Conservation (phyloP, 2,329 filamentous ascomycete species). For the Tolypocladium nubicola region DNA sequence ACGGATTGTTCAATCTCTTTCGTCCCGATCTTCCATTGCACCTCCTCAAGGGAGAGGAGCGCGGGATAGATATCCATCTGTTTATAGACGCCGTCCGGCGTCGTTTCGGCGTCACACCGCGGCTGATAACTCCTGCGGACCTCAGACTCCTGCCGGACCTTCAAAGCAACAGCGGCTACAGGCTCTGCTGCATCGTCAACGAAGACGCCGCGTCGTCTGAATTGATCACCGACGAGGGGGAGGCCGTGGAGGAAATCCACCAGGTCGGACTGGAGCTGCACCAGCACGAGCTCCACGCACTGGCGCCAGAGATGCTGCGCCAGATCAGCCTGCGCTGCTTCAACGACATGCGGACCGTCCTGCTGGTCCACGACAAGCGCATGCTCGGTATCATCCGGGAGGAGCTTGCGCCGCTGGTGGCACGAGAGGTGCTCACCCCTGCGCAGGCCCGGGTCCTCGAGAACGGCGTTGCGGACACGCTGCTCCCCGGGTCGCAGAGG, state of each 20-base stretch:
- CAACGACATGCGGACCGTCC: constrained; percentile 28
- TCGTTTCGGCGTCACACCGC: constrained; percentile 18
- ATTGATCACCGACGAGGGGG: constrained; percentile 10
- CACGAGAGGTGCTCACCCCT: constrained; percentile 13
- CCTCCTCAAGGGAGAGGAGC: constrained; percentile 25
- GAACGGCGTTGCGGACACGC: constrained; percentile 21
- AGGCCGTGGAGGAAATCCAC: constrained; percentile 20
- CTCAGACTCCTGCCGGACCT: constrained; percentile 20
- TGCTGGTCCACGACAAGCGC: constrained; percentile 31
- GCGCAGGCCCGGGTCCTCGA: constrained; percentile 15
- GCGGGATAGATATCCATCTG: constrained; percentile 28
- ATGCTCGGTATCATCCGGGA: constrained; percentile 28
- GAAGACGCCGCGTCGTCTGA: background rate
- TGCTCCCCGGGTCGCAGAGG: constrained; percentile 17
- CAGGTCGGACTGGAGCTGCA: constrained; percentile 28
- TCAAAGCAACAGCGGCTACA: constrained; percentile 11
- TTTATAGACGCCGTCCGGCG: constrained; percentile 18
- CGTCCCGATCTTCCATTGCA: constrained; percentile 18
- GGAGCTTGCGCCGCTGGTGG: constrained; percentile 18
- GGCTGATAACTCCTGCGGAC: constrained; percentile 21
- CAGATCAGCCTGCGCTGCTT: constrained; percentile 25
- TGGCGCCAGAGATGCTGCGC: constrained; percentile 20
- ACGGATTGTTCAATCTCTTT: constrained; percentile 20
- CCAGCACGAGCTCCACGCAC: constrained; percentile 22
- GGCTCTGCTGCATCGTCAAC: constrained; percentile 18